These are phyloP conservation scores for Eucalyptus pauciflora DNA, from an alignment of 345 rosid species.

Conservation along the genomic window DNA sequence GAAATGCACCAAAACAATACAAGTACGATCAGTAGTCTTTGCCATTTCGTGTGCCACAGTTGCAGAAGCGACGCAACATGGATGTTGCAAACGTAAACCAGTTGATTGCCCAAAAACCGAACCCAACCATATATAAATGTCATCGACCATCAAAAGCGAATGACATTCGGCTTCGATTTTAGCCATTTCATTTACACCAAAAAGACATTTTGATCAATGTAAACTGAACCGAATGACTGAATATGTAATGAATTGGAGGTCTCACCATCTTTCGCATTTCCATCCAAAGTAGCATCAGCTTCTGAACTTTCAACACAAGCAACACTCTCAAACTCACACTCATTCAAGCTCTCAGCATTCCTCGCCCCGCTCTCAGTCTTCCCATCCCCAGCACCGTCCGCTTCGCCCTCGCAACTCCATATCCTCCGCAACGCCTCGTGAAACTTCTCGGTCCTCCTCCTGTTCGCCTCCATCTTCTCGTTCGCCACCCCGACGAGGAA, in stretches of 20 bases:
- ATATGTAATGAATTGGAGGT: background rate
- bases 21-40: background rate
- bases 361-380: background rate
- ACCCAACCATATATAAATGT: background rate
- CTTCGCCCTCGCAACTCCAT: conserved; percentile 10
- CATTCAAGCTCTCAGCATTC: conserved; percentile 1
- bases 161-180: background rate
- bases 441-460: conserved; percentile 59
- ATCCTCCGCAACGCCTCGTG: conserved; percentile 20
- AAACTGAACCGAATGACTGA: background rate
- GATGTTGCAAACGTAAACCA: background rate
- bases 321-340: background rate
- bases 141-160: background rate
- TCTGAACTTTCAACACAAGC: background rate
- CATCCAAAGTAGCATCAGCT: background rate
- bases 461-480: conserved; percentile 81
- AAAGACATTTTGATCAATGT: background rate
- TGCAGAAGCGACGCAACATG: background rate
- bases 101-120: background rate
- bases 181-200: background rate
- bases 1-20: background rate
- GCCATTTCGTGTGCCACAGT: background rate
- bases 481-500: conserved; percentile 64
- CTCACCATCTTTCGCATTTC: background rate
- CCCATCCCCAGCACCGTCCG: background rate